Evolutionary conservation across 2,329 filamentous ascomycete species (phyloP), one percentile per base, ranked within the genome.

Genomic region (Lithohypha guttulata): DNA sequence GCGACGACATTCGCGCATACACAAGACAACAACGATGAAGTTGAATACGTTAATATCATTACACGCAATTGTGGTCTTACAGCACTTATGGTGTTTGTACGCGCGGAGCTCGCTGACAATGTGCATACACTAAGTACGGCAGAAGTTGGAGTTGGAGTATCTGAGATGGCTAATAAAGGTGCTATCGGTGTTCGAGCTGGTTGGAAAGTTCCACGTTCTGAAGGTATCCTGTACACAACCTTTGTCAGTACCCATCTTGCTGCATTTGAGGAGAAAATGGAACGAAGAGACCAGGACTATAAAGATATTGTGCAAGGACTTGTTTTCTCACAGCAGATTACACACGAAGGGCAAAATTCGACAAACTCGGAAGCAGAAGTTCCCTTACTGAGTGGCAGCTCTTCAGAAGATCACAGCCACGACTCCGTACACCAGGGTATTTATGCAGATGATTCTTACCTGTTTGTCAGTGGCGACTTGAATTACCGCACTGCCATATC

Each of bases 141-240:
- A 2, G 83, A 82, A 38, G 80, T 86, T 2, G 87, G 91, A 0
- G 81, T 95, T 34, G 91, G 91, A 1, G 60, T 86, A 1, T 79
- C 78, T 42, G 81, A 89, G 34, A 91, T 94, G 81, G 91, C 86
- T 11, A 95, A 95, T 60, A 98, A 98, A 62, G 91, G 89, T 20
- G 89, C 86, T 3, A 81, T 93, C 1, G 91, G 81, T 0, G 69
- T 89, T 44, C 71, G 86, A 22, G 61, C 91, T 29, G 69, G 75
- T 10, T 65, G 27, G 58, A 64, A 3, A 56, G 56, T 15, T 54
- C 53, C 4, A 47, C 57, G 41, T 54, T 49, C 31, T 52, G 17
- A 19, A 25, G 40, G 21, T 4, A 14, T 54, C 47, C 72, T 80
- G 18, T 75, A 83, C 52, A 59, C 95, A 40, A 94, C 85, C 0